A percentile compares a stretch with the other conserved stretches of the same genome.
phyloP scores from a whole-genome alignment of 139 green algal genomes.

The Chlorella sp. region DNA sequence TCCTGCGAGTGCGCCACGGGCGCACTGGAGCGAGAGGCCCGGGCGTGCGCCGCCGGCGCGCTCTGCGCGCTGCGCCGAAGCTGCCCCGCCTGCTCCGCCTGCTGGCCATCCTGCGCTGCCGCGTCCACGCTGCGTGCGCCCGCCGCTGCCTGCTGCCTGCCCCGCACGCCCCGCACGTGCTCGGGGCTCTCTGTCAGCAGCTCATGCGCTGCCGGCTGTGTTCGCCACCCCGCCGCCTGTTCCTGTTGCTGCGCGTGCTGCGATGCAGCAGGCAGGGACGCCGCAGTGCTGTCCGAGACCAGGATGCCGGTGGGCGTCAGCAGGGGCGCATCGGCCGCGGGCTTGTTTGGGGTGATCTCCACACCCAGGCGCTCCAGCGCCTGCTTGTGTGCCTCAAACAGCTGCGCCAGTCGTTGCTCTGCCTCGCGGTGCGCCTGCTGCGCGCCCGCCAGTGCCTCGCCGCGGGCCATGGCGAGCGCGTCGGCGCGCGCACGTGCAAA shows the following conservation, averaged over 20 bases:
- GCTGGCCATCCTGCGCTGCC: not conserved
- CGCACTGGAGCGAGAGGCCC: not conserved
- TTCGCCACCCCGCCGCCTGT: not conserved
- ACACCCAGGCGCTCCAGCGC: constrained; percentile 37
- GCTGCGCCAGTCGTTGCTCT: constrained; percentile 26
- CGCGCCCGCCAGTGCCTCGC: constrained; percentile 31
- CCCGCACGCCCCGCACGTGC: not conserved
- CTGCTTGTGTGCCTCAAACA: constrained; percentile 25
- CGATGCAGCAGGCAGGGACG: not conserved
- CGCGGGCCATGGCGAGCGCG: constrained; percentile 33
- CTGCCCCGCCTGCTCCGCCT: not conserved
- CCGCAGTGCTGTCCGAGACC: not conserved
- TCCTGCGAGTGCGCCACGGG: not conserved
- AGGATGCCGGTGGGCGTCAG: not conserved
- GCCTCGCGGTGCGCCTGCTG: constrained; percentile 29
- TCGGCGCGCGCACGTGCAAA: constrained; percentile 34
- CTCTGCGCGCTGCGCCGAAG: not conserved
- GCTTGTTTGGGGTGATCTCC: not conserved
- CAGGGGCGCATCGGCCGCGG: not conserved
- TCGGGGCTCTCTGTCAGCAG: not conserved
- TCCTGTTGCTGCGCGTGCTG: not conserved
- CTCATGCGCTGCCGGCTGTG: not conserved
- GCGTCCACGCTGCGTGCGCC: not conserved
- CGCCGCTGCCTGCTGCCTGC: not conserved
- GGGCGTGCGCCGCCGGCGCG: not conserved